phyloP scores from a whole-genome alignment of 129 eudicot genomes.

The Oenanthe sinensis region DNA sequence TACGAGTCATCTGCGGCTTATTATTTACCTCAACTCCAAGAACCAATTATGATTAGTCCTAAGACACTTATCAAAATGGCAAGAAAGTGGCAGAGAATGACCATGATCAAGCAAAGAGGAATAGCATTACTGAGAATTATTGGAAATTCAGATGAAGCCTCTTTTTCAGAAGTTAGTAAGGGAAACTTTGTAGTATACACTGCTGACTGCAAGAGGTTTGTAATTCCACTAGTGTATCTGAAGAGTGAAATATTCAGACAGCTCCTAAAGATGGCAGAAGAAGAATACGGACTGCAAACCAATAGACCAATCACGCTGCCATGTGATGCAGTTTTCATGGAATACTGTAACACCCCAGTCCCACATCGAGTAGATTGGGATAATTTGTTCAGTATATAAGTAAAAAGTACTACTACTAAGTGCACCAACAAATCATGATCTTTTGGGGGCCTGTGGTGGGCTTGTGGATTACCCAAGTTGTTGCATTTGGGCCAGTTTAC shows the following conservation, averaged over 20 bases:
- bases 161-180: constrained; percentile 19
- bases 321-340: constrained; percentile 28
- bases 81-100: constrained; percentile 35
- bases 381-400: too few species aligned
- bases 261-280: constrained; percentile 35
- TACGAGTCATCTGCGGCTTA: neutral
- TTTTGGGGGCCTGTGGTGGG: too few species aligned
- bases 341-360: too few species aligned
- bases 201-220: constrained; percentile 25
- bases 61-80: constrained; percentile 44
- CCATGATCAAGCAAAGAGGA: constrained; percentile 6
- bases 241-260: constrained; percentile 29
- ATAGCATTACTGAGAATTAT: neutral
- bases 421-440: too few species aligned
- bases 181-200: constrained; percentile 47
- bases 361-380: too few species aligned
- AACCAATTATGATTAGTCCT: constrained; percentile 27
- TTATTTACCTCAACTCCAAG: neutral
- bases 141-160: neutral
- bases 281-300: constrained; percentile 35
- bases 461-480: too few species aligned
- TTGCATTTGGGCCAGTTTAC: too few species aligned
- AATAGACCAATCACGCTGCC: constrained; percentile 38
- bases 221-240: constrained; percentile 24
- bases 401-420: too few species aligned